These are phyloP conservation scores for Singerocomus rubriflavus DNA, from an alignment of 1,284 basidiomycete species.

Conservation along the genomic window DNA sequence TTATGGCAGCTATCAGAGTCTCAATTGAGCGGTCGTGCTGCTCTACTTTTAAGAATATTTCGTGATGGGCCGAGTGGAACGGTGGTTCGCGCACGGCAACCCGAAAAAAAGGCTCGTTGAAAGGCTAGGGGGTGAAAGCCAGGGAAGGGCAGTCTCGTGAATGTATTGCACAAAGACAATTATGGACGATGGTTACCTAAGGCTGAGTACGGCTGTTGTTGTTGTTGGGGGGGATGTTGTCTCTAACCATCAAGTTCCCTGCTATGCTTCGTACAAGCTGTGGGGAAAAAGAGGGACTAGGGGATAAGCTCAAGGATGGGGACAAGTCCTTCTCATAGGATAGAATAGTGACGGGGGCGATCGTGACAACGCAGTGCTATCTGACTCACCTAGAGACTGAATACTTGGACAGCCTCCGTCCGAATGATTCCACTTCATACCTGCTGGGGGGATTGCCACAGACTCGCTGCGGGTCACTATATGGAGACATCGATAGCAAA, in stretches of 20 bases:
- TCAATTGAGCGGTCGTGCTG: background rate
- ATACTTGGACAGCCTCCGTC: background rate
- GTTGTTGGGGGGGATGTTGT: no score
- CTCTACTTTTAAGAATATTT: background rate
- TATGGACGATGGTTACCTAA: no score
- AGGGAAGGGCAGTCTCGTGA: no score
- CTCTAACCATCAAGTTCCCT: no score
- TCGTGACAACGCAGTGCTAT: background rate
- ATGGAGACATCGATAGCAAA: background rate
- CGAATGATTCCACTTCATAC: no score
- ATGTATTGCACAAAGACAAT: no score
- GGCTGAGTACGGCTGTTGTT: no score
- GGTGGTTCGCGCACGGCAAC: background rate
- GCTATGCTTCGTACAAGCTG: no score
- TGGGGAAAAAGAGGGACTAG: background rate
- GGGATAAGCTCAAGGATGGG: background rate
- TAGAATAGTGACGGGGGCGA: background rate
- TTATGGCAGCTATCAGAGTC: conserved; percentile 6
- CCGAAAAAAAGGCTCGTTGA: background rate
- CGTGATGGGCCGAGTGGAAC: background rate
- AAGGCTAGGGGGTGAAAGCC: no score
- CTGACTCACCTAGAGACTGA: background rate
- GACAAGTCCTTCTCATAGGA: background rate
- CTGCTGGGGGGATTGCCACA: background rate
- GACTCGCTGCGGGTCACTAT: background rate